Evolutionary conservation across 2,329 filamentous ascomycete genomes (phyloP).

Genomic region (Paracamarosporium sp.): DNA sequence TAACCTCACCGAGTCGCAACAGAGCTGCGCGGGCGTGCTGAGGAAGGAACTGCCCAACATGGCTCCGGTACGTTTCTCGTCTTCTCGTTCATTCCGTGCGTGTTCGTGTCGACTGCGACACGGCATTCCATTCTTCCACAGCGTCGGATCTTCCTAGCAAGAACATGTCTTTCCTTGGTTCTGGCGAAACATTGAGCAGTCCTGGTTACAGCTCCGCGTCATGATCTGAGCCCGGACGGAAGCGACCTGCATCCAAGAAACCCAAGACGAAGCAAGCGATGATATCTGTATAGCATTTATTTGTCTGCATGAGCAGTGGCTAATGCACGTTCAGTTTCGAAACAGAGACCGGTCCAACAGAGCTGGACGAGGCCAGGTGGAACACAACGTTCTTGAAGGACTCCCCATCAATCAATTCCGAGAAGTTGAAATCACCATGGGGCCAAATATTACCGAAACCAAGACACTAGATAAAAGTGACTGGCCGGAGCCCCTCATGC

Average conservation of each 20-base stretch:
- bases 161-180: background rate
- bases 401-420: conserved; percentile 92
- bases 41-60: conserved; percentile 27
- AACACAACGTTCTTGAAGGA: conserved; percentile 73
- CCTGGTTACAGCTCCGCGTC: background rate
- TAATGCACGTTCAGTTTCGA: conserved; percentile 56
- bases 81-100: conserved; percentile 8
- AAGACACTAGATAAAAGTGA: conserved; percentile 66
- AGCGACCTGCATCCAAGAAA: background rate
- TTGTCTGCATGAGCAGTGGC: background rate
- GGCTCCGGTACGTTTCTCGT: conserved; percentile 41
- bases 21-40: conserved; percentile 21
- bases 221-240: background rate
- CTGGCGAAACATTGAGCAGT: background rate
- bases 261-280: background rate
- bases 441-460: conserved; percentile 70
- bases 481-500: conserved; percentile 87
- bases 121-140: conserved; percentile 6
- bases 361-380: conserved; percentile 63
- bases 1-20: conserved; percentile 21
- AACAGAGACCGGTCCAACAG: conserved; percentile 65
- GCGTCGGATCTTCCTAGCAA: background rate
- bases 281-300: background rate
- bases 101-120: background rate
- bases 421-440: conserved; percentile 69